Base-by-base conservation (phyloP, 306 rosid genomes). In the Urtica urens region DNA sequence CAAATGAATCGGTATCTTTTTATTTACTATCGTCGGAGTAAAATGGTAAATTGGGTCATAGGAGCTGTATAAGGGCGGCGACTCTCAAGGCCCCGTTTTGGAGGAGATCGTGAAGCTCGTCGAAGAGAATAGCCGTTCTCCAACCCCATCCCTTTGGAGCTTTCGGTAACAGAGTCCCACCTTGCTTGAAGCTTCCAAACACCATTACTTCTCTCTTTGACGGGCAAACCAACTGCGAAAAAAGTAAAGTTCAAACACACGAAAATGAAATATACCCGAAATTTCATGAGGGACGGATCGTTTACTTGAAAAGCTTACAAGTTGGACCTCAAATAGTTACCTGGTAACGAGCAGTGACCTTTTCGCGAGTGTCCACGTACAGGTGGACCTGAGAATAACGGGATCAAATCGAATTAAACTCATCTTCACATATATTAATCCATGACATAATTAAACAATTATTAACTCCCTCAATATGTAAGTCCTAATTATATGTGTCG, bases 91-190 rank as follows among this genome's bases (percentile, higher is more conserved):
- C 78, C 28, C 94, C 99, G 19, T 79, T 82, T 77, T 90, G 99
- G 47, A 85, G 95, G 67, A 81, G 82, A 73, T 90, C 95, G 0
- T 71, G 65, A 35, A 90, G 94, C 62, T 90, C 99, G 13, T 90
- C 85, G 63, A 85, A 90, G 33, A 81, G 66, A 58, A 84, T 75
- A 43, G 99, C 94, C 41, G 92, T 85, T 59, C 95, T 80, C 99
- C 99, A 90, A 37, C 99, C 99, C 99, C 99, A 90, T 51, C 99
- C 94, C 63, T 90, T 90, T 2, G 99, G 99, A 59, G 85, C 94
- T 71, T 90, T 90, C 0, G 99, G 99, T 46, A 90, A 71, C 60
- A 90, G 95, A 34, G 99, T 90, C 34, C 99, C 99, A 4, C 95
- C 74, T 63, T 85, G 92, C 73, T 85, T 90, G 66, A 72, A 75